phyloP scores from a whole-genome alignment of 306 rosid genomes.

The Citrullus colocynthis region DNA sequence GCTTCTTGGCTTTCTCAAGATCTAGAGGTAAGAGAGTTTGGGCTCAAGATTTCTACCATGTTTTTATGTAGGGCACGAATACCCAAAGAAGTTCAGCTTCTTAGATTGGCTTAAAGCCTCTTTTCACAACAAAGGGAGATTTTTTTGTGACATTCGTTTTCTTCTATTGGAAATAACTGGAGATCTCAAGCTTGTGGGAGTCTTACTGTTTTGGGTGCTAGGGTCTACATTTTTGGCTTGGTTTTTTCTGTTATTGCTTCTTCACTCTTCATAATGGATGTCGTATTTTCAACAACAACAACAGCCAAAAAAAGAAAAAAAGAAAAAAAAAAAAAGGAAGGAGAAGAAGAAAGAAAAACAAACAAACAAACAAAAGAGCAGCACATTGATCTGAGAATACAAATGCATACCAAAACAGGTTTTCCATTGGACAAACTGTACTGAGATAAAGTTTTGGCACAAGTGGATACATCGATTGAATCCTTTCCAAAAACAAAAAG shows the following conservation, averaged over 20 bases:
- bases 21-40: too few species aligned
- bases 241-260: background rate
- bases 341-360: too few species aligned
- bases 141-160: background rate
- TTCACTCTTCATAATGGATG: background rate
- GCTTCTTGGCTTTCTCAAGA: too few species aligned
- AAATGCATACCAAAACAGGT: constrained; percentile 40
- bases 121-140: too few species aligned
- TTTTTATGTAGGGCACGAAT: too few species aligned
- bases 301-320: background rate
- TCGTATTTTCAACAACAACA: background rate
- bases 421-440: constrained; percentile 29
- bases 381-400: background rate
- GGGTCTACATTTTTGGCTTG: background rate
- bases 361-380: background rate
- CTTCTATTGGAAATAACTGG: background rate
- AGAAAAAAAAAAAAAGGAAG: too few species aligned
- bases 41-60: too few species aligned
- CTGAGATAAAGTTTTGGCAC: constrained; percentile 31
- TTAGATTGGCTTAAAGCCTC: too few species aligned
- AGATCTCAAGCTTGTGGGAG: background rate
- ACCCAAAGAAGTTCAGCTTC: too few species aligned
- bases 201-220: background rate
- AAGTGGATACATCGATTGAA: constrained; percentile 32
- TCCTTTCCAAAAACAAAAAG: constrained; percentile 71